Percentiles rank a stretch among this genome's conserved stretches.
Evolutionary conservation across 73 alveolate genomes (phyloP).

Genomic region (Chromera velia): DNA sequence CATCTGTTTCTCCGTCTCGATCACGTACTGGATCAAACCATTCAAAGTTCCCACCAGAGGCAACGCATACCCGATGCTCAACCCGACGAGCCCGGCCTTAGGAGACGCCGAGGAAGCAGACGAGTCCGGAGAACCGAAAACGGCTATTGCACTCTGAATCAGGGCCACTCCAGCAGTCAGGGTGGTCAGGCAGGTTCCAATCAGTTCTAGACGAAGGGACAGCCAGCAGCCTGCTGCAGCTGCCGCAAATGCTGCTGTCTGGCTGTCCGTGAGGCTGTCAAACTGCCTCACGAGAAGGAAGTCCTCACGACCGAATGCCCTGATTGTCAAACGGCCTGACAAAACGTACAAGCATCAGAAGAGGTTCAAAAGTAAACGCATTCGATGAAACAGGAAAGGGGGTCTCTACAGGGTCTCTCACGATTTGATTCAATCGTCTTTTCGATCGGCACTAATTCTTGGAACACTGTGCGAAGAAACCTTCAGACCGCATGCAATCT

Average conservation of each 20-base stretch:
- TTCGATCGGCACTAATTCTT: no score
- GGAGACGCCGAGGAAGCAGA: not conserved
- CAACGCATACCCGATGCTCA: not conserved
- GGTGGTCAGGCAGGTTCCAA: not conserved
- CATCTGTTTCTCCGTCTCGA: not conserved
- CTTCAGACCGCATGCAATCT: no score
- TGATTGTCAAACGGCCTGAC: not conserved
- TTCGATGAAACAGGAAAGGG: no score
- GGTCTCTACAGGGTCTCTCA: no score
- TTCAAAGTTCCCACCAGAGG: not conserved
- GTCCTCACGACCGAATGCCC: not conserved
- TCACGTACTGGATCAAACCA: not conserved
- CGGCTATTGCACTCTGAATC: not conserved
- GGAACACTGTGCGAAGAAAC: no score
- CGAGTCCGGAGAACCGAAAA: not conserved
- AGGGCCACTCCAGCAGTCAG: not conserved
- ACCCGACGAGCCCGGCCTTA: not conserved
- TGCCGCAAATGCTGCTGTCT: not conserved
- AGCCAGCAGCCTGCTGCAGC: not conserved
- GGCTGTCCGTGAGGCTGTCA: no score
- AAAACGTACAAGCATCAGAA: no score
- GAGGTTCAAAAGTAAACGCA: no score
- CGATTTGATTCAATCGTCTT: no score
- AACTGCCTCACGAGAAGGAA: not conserved
- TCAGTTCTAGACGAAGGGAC: not conserved